A percentile compares a stretch with the other conserved stretches of the same genome.
Conservation (phyloP, 768 basidiomycete species). For the Auricularia sp. region DNA sequence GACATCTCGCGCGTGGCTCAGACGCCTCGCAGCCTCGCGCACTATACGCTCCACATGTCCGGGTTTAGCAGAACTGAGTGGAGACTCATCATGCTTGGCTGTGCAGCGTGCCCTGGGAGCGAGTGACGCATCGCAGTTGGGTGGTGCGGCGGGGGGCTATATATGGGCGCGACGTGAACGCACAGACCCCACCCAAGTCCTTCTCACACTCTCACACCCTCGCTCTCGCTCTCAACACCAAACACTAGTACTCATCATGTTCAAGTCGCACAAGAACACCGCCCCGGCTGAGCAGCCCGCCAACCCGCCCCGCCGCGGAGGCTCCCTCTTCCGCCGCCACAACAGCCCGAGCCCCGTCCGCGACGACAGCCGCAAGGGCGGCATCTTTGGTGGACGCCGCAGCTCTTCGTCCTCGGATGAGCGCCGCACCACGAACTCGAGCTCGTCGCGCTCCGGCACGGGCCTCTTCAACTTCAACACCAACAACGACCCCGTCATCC, state of each 20-base stretch:
- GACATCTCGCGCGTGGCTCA: too few species aligned
- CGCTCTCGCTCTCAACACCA: background rate
- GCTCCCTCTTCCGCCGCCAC: background rate
- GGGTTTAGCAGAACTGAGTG: too few species aligned
- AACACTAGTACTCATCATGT: background rate
- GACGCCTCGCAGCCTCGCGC: too few species aligned
- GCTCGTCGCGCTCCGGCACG: background rate
- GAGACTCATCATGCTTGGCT: too few species aligned
- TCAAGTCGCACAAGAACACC: background rate
- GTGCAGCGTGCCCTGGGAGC: too few species aligned
- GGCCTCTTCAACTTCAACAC: background rate
- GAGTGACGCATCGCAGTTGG: too few species aligned
- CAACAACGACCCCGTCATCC: slow-evolving; percentile 1
- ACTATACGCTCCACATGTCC: too few species aligned
- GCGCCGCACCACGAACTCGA: background rate
- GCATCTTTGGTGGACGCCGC: background rate
- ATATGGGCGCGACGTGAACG: background rate
- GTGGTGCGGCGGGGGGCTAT: too few species aligned
- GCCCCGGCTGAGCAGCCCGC: background rate
- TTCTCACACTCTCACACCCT: background rate
- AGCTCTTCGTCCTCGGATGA: background rate
- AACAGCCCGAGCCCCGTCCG: background rate
- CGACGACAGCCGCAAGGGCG: background rate
- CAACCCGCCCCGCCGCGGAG: background rate
- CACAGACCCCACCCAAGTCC: background rate